Percentiles rank a stretch among this genome's conserved stretches.
phyloP scores from a whole-genome alignment of 129 eudicot genomes.

The Ambrosia trifida region DNA sequence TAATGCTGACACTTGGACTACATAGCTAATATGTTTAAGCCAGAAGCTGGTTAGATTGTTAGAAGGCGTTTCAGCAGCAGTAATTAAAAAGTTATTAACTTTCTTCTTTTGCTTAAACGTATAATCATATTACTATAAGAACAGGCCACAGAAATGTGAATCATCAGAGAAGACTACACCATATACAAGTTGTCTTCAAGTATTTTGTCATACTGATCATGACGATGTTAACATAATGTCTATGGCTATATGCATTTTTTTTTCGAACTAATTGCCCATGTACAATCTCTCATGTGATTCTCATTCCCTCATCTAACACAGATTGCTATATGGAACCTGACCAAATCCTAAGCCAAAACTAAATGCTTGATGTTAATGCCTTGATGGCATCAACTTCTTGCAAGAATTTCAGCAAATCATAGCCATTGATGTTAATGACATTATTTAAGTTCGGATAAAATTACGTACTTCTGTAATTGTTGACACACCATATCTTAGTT shows the following conservation, averaged over 20 bases:
- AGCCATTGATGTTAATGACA: background rate
- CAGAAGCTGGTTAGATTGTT: background rate
- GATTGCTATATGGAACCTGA: background rate
- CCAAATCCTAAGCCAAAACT: background rate
- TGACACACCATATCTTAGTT: background rate
- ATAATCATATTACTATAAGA: constrained; percentile 1
- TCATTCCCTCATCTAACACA: background rate
- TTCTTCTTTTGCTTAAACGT: background rate
- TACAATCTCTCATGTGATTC: constrained; percentile 5
- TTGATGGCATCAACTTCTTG: too few species aligned
- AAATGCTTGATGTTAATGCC: too few species aligned
- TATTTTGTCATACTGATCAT: background rate
- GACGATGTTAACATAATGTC: background rate
- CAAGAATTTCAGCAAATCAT: background rate
- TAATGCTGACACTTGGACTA: background rate
- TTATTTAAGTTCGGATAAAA: constrained; percentile 1
- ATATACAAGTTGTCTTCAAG: constrained; percentile 1
- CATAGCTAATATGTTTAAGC: background rate
- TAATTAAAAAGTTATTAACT: background rate
- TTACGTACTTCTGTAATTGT: background rate
- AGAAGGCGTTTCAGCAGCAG: constrained; percentile 2
- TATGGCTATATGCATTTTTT: background rate
- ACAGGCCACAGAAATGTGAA: background rate
- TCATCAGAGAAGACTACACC: constrained; percentile 2
- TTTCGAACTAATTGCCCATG: background rate